Conservation (phyloP, 2,329 filamentous ascomycete genomes). For the Monilinia laxa region DNA sequence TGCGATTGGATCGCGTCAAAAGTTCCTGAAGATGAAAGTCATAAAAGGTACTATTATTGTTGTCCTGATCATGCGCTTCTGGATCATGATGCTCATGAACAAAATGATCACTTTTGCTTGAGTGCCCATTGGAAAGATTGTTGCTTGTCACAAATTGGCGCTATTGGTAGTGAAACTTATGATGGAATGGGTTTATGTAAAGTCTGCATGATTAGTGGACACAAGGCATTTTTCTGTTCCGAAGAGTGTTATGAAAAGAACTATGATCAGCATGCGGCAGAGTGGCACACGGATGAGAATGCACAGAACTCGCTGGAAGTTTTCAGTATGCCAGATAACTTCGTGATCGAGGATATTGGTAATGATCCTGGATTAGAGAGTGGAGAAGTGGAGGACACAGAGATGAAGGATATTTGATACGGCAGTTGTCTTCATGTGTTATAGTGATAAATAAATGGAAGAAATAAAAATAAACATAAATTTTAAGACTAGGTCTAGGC, state of each 20-base stretch:
- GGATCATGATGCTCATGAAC: constrained; percentile 11
- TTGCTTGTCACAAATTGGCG: background rate
- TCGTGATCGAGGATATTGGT: constrained; percentile 3
- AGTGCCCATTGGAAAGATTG: constrained; percentile 16
- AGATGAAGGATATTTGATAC: constrained; percentile 5
- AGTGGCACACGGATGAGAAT: constrained; percentile 18
- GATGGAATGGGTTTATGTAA: constrained; percentile 12
- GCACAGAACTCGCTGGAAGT: constrained; percentile 7
- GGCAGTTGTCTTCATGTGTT: background rate
- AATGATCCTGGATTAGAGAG: constrained; percentile 11
- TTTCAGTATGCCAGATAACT: constrained; percentile 5
- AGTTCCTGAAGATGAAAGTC: constrained; percentile 24
- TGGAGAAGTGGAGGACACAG: constrained; percentile 15
- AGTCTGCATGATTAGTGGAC: constrained; percentile 14
- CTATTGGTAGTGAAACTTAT: background rate
- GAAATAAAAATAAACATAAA: background rate
- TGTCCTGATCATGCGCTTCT: constrained; percentile 32
- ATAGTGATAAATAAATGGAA: background rate
- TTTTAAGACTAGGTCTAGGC: background rate
- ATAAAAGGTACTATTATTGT: constrained; percentile 34
- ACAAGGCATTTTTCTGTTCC: constrained; percentile 14
- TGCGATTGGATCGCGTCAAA: constrained; percentile 37
- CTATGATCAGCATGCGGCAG: constrained; percentile 11
- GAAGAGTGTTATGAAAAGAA: constrained; percentile 13
- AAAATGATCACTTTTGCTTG: constrained; percentile 5